phyloP scores from a whole-genome alignment of 257 asterid species.

The Solanum bulbocastanum region DNA sequence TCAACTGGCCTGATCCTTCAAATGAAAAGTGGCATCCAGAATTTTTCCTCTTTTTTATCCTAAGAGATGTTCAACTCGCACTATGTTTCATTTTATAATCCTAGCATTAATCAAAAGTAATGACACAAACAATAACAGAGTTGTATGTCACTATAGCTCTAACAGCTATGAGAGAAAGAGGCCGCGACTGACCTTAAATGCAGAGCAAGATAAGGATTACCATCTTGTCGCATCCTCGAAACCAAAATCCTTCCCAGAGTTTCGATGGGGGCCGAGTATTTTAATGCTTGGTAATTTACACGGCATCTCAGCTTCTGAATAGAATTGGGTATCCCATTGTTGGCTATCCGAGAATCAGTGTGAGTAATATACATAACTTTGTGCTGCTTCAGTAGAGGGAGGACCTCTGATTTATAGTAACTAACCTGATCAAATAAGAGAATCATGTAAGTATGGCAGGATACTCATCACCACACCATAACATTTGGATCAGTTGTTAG shows the following conservation, averaged over 20 bases:
- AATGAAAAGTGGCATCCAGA: background rate
- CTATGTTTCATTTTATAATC: background rate
- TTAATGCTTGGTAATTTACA: conserved; percentile 77
- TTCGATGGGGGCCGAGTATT: conserved; percentile 74
- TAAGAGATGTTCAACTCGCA: background rate
- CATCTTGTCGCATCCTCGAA: conserved; percentile 61
- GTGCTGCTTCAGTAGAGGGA: conserved; percentile 85
- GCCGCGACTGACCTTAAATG: conserved; percentile 64
- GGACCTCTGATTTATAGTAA: conserved; percentile 76
- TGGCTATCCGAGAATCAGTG: conserved; percentile 94
- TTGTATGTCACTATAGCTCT: background rate
- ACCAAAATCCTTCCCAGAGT: conserved; percentile 59
- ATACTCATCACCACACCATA: background rate
- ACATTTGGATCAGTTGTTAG: background rate
- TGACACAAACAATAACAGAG: background rate
- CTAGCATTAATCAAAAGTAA: background rate
- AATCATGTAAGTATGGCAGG: background rate
- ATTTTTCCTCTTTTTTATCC: background rate
- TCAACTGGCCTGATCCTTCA: background rate
- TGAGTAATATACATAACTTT: conserved; percentile 85
- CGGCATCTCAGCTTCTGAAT: conserved; percentile 92
- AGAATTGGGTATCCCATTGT: conserved; percentile 63
- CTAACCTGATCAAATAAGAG: conserved; percentile 37
- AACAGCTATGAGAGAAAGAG: background rate
- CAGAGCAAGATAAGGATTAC: conserved; percentile 78